phyloP scores from a whole-genome alignment of 345 rosid species.

The Toxicodendron radicans region DNA sequence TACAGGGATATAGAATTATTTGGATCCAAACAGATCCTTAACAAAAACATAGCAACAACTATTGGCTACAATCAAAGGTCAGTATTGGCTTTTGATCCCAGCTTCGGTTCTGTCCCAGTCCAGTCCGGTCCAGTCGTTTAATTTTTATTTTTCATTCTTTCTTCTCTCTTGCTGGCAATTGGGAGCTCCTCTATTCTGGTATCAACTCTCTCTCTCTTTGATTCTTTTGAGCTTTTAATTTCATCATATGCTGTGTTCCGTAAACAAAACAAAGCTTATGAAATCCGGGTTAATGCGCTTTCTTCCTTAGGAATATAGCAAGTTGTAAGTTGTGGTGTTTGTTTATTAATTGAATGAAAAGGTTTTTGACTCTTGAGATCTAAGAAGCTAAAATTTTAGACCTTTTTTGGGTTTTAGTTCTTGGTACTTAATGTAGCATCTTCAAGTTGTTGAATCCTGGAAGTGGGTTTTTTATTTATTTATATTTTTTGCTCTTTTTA shows the following conservation, averaged over 20 bases:
- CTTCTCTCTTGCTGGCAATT: not conserved
- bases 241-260: no score
- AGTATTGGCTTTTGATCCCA: not conserved
- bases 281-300: not conserved
- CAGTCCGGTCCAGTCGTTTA: not conserved
- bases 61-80: not conserved
- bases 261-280: not conserved
- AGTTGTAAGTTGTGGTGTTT: not conserved
- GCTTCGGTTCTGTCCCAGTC: not conserved
- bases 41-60: not conserved
- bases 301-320: not conserved
- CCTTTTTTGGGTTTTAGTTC: not conserved
- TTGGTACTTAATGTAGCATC: not conserved
- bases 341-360: not conserved
- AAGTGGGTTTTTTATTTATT: not conserved
- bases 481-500: not conserved
- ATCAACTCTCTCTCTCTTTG: no score
- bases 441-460: not conserved
- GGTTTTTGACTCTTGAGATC: not conserved
- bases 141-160: not conserved
- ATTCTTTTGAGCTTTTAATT: not conserved
- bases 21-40: not conserved
- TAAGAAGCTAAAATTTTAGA: not conserved
- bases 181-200: not conserved
- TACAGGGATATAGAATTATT: not conserved